Percentiles rank a stretch among this genome's conserved stretches.
Conservation (phyloP, 768 basidiomycete genomes). For the Mrakia hoshinonis region DNA sequence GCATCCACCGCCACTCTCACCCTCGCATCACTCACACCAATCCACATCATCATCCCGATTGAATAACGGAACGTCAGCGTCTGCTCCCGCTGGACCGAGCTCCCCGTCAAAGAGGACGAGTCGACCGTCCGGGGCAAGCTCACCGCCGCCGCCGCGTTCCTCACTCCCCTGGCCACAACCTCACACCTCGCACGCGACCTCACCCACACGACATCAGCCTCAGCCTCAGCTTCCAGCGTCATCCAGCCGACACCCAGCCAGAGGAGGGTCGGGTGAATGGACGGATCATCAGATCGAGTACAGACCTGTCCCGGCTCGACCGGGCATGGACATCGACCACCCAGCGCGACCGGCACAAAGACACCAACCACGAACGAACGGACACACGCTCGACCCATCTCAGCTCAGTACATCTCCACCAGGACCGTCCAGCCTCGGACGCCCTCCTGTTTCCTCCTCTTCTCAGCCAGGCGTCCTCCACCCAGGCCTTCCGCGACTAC, state of each 20-base stretch:
- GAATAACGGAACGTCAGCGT: neutral
- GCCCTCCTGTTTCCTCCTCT: no score
- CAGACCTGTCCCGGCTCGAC: neutral
- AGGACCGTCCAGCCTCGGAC: neutral
- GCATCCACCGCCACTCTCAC: neutral
- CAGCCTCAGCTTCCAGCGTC: no score
- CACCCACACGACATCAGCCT: neutral
- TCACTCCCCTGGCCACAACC: neutral
- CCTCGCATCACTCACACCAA: neutral
- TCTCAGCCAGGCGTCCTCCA: no score
- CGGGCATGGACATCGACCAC: neutral
- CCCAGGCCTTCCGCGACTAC: no score
- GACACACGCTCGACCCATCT: neutral
- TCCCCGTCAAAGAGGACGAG: neutral
- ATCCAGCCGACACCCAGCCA: no score
- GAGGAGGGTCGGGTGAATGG: slow-evolving; percentile 1
- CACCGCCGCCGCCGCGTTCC: neutral
- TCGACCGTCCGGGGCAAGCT: neutral
- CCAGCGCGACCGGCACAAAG: neutral
- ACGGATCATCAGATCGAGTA: neutral
- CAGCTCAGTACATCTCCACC: neutral
- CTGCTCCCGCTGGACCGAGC: neutral
- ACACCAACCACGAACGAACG: neutral
- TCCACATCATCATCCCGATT: neutral
- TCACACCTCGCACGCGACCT: neutral